Evolutionary conservation across 805 yeast genomes (phyloP).

Genomic region (Teunomyces panamensis): DNA sequence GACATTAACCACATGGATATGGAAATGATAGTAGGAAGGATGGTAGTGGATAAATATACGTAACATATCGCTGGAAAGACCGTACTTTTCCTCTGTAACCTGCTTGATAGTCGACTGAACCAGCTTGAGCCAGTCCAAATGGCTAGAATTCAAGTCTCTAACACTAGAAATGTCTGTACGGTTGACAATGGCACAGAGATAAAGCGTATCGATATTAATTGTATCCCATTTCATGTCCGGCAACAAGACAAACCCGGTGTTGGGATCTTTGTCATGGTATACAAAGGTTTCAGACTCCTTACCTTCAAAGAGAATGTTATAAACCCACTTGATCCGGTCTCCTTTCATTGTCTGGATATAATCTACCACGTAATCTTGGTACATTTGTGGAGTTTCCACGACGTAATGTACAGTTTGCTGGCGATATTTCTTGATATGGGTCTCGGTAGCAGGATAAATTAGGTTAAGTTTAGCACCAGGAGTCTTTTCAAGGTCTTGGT

Average conservation of each 20-base stretch:
- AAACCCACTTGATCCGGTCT: conserved; percentile 83
- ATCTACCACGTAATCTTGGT: conserved; percentile 60
- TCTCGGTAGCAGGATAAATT: conserved; percentile 85
- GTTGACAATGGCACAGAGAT: conserved; percentile 73
- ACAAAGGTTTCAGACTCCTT: conserved; percentile 84
- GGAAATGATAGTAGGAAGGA: conserved; percentile 95
- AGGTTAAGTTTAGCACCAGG: conserved; percentile 73
- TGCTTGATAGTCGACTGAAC: conserved; percentile 45
- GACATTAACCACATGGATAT: conserved; percentile 81
- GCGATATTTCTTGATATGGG: conserved; percentile 77
- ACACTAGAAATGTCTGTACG: conserved; percentile 67
- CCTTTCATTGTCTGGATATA: conserved; percentile 76
- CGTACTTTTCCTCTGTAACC: conserved; percentile 39
- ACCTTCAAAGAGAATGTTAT: conserved; percentile 75
- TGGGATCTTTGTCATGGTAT: conserved; percentile 54
- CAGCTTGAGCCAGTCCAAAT: conserved; percentile 54
- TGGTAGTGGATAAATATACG: conserved; percentile 88
- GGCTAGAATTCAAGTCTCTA: conserved; percentile 64
- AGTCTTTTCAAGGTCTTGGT: conserved; percentile 40
- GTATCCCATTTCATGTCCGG: conserved; percentile 99
- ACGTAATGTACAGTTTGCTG: conserved; percentile 59
- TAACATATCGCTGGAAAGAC: conserved; percentile 54
- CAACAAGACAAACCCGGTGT: conserved; percentile 64
- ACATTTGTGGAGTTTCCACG: conserved; percentile 78
- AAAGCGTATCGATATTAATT: conserved; percentile 61